Evolutionary conservation across 2,329 filamentous ascomycete species (phyloP), one percentile per base, ranked within the genome.

Genomic region (Fusarium coffeatum): DNA sequence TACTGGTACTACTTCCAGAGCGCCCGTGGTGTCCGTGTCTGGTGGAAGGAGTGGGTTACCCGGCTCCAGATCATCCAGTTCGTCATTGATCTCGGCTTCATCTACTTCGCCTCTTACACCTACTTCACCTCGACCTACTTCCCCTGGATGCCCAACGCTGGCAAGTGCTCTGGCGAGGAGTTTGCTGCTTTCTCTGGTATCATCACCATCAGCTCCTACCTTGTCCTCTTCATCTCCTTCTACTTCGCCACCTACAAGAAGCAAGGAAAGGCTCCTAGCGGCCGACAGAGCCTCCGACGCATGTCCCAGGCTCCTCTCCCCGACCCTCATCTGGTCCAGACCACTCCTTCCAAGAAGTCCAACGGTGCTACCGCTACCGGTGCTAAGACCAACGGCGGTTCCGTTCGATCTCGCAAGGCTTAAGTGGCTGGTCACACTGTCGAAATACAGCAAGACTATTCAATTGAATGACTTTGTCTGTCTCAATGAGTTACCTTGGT

Each of bases 1-100:
- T 98, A 98, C 91, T 98, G 94, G 94, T 98, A 98, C 90, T 98
- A 98, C 89, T 98, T 98, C 91, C 95, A 98, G 88, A 95, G 93
- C 78, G 94, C 95, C 58, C 94, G 95, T 75, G 96, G 96, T 74
- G 89, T 98, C 82, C 91, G 91, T 78, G 96, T 98, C 83, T 98
- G 94, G 94, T 98, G 95, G 95, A 98, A 98, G 92, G 93, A 98
- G 85, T 98, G 95, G 92, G 97, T 98, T 80, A 98, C 95, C 76
- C 93, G 94, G 79, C 92, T 98, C 78, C 95, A 98, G 84, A 98
- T 98, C 82, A 89, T 93, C 77, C 95, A 98, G 82, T 98, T 98
- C 84, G 88, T 98, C 80, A 95, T 98, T 81, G 95, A 98, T 83
- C 91, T 98, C 68, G 94, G 93, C 77, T 98, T 98, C 81, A 93